phyloP scores from a whole-genome alignment of 768 basidiomycete genomes.

The Agrocybe pediades region DNA sequence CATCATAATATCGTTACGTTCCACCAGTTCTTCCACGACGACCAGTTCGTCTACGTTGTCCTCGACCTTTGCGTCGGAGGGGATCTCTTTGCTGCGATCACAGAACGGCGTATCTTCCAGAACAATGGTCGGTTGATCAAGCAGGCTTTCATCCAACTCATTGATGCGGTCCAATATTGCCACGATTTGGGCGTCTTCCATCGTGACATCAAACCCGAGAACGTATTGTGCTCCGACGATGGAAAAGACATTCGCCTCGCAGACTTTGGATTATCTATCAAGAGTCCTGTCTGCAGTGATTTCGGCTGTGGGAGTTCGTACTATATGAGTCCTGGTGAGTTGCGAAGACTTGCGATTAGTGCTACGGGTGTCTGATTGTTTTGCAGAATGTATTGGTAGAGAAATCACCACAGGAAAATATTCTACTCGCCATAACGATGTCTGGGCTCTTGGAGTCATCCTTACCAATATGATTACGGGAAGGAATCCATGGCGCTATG shows the following conservation, averaged over 20 bases:
- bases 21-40: constrained; percentile 62
- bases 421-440: constrained; percentile 64
- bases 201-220: constrained; percentile 89
- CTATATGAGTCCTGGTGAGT: constrained; percentile 74
- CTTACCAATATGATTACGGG: constrained; percentile 82
- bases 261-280: constrained; percentile 78
- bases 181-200: constrained; percentile 75
- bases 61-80: constrained; percentile 59
- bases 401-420: constrained; percentile 47
- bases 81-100: constrained; percentile 76
- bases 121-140: constrained; percentile 66
- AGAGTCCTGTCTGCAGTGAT: constrained; percentile 42
- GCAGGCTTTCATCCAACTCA: constrained; percentile 71
- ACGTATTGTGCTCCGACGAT: constrained; percentile 60
- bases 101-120: constrained; percentile 50
- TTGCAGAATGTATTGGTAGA: constrained; percentile 55
- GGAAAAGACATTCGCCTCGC: constrained; percentile 61
- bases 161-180: constrained; percentile 78
- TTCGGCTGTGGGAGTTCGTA: constrained; percentile 61
- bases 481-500: constrained; percentile 77
- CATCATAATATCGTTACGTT: constrained; percentile 72
- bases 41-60: constrained; percentile 65
- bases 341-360: not conserved
- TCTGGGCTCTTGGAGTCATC: constrained; percentile 80
- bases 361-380: not conserved